Base-by-base conservation (phyloP, 441 rosid species). In the Syzygium malaccense region DNA sequence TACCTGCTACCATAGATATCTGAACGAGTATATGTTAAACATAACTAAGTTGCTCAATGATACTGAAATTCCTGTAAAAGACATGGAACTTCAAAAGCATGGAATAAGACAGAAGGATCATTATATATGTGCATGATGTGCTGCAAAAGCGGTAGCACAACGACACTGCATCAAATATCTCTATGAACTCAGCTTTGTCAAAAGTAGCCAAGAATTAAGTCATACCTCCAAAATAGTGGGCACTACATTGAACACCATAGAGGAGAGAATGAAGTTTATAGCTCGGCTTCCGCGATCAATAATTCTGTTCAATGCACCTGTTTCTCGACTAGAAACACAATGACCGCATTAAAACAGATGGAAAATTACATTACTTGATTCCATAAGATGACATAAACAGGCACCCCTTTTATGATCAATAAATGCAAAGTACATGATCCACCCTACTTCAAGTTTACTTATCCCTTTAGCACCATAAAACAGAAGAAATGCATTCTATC, bases 201-300 rank as follows among this genome's bases (percentile, higher is more conserved):
- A 85, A 60, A 71, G 80, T 85, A 91, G 87, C 66, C 14, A 87
- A 90, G 66, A 68, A 17, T 55, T 83, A 37, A 89, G 78, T 28
- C 91, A 87, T 94, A 98, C 99, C 99, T 98, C 98, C 88, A 98
- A 89, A 87, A 97, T 87, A n/a, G 99, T 97, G 41, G 99, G 98
- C 37, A 95, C 97, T 86, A 96, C 93, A 91, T 96, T 98, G 96
- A 97, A 95, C 86, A 98, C 95, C 98, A 95, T 94, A 85, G 99
- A 91, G 2, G 99, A 95, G 87, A 98, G 96, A 55, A 98, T 95
- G 71, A 96, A 95, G 91, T 96, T 98, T 49, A 98, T 95, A 19
- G 96, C 99, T 12, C 98, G 95, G 93, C 99, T 96, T 87, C 99
- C 99, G 85, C 97, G 98, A 89, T 98, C 99, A 33, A 97, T 97